Percentiles rank a stretch among this genome's conserved stretches.
These are phyloP conservation scores for Spizellomyces punctatus DNA, from an alignment of 192 early-diverging fungal species.

Conservation along the genomic window DNA sequence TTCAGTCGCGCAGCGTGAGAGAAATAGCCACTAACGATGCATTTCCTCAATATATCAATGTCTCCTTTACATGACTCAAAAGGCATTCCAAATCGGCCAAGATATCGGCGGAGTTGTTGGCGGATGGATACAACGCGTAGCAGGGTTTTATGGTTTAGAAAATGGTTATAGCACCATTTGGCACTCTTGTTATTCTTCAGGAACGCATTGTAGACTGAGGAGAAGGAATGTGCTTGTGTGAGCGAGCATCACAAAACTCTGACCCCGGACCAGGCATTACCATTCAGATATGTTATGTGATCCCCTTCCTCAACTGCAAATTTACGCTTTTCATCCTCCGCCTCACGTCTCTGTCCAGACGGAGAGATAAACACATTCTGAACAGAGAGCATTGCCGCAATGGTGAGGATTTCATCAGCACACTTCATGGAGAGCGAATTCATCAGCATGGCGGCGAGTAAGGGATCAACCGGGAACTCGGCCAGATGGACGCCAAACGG, in stretches of 20 bases:
- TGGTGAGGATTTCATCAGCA: constrained; percentile 73
- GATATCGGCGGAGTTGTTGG: constrained; percentile 52
- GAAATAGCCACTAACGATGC: constrained; percentile 76
- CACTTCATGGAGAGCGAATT: constrained; percentile 62
- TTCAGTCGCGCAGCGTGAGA: constrained; percentile 71
- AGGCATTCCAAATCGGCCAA: constrained; percentile 47
- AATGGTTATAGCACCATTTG: constrained; percentile 55
- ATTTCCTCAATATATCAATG: constrained; percentile 61
- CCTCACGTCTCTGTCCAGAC: constrained; percentile 34
- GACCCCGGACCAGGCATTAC: background rate
- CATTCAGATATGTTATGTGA: constrained; percentile 45
- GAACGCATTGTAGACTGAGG: constrained; percentile 56
- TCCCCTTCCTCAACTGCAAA: constrained; percentile 78
- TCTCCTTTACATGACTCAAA: constrained; percentile 42
- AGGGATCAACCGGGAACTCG: constrained; percentile 76
- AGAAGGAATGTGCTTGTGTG: background rate
- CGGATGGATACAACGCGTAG: constrained; percentile 37
- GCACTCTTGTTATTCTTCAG: constrained; percentile 36
- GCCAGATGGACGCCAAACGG: constrained; percentile 71
- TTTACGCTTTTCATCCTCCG: constrained; percentile 63
- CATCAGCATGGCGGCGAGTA: constrained; percentile 61
- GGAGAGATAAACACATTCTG: constrained; percentile 52
- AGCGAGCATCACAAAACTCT: constrained; percentile 13
- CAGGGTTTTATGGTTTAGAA: constrained; percentile 69
- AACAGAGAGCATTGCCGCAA: constrained; percentile 79